A percentile compares a stretch with the other conserved stretches of the same genome.
Evolutionary conservation across 225 moss, liverwort and hornwort genomes (phyloP).

Genomic region (Asterella californica): DNA sequence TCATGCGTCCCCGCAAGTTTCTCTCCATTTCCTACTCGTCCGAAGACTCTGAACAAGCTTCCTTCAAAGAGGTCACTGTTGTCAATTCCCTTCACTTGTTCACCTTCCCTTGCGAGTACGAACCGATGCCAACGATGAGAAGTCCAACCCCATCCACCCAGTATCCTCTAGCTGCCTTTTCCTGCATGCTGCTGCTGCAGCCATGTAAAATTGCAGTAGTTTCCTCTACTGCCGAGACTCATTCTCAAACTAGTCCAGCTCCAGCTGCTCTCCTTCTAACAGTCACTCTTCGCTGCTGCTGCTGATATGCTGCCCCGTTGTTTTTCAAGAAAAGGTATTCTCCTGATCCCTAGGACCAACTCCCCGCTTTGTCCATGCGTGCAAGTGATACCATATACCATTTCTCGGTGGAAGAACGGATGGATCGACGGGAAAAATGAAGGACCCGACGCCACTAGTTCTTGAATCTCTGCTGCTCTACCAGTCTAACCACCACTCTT

Average conservation of each 20-base stretch:
- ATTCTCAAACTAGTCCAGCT: background rate
- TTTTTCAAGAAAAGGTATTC: background rate
- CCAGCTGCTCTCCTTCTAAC: background rate
- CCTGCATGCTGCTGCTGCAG: background rate
- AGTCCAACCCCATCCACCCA: background rate
- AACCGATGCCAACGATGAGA: background rate
- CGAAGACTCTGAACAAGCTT: background rate
- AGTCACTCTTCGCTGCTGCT: background rate
- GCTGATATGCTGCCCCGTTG: background rate
- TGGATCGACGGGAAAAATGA: background rate
- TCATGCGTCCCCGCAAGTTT: background rate
- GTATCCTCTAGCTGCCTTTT: background rate
- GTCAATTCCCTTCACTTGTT: background rate
- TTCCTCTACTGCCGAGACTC: background rate
- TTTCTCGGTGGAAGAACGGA: too few relatives aligned
- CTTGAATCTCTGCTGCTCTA: background rate
- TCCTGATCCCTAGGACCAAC: background rate
- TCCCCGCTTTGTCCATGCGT: background rate
- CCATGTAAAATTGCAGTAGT: background rate
- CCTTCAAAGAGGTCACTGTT: background rate
- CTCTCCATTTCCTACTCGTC: background rate
- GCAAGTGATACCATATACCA: too few relatives aligned
- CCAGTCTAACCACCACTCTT: background rate
- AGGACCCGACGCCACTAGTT: background rate
- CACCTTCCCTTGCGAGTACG: background rate